Evolutionary conservation across 2,329 filamentous ascomycete genomes (phyloP).

Genomic region (Apiospora koreana): DNA sequence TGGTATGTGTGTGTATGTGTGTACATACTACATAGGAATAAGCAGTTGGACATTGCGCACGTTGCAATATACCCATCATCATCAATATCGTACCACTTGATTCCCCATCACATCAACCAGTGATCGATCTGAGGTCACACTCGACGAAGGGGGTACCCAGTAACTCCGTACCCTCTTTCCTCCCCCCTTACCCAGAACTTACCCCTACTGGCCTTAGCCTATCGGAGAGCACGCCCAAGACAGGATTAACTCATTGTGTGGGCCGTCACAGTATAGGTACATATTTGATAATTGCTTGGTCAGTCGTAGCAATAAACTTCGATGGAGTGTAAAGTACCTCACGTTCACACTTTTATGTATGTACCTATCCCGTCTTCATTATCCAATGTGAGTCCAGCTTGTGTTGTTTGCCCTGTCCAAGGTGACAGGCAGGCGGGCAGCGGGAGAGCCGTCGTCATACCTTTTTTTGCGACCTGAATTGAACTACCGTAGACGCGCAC

Average conservation of each 20-base stretch:
- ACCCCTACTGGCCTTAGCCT: neutral
- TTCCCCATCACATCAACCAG: constrained; percentile 3
- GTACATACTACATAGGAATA: neutral
- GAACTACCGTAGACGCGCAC: constrained; percentile 16
- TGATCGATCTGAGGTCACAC: constrained; percentile 9
- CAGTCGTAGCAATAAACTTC: too few relatives aligned
- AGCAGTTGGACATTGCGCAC: constrained; percentile 6
- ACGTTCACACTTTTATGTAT: too few relatives aligned
- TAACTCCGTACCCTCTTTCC: neutral
- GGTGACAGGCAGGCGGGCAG: too few relatives aligned
- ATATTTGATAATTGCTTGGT: neutral
- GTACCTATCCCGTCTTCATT: neutral
- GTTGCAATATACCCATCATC: constrained; percentile 8
- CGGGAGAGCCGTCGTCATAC: neutral
- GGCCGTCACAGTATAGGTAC: neutral
- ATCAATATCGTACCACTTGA: neutral
- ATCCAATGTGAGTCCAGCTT: too few relatives aligned
- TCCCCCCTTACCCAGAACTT: neutral
- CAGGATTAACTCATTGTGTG: neutral
- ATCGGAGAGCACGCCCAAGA: constrained; percentile 2
- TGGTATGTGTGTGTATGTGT: neutral
- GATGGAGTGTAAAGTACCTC: too few relatives aligned
- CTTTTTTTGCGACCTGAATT: neutral
- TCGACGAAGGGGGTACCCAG: neutral
- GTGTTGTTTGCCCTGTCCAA: neutral